Evolutionary conservation across 129 eudicot species (phyloP).

Genomic region (Erigeron canadensis): DNA sequence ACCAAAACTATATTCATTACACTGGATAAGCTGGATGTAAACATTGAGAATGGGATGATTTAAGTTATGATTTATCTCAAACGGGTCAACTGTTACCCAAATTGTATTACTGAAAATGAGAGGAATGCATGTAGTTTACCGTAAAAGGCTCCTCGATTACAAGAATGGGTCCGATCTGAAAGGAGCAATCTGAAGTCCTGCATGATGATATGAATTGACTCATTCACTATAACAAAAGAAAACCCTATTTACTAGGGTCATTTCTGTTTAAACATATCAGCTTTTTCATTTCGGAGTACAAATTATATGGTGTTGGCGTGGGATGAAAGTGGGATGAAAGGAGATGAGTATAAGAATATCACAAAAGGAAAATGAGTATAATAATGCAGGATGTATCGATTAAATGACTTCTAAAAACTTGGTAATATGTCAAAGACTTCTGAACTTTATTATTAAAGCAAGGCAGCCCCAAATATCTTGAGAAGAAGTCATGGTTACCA

Average conservation of each 20-base stretch:
- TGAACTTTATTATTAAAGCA: neutral
- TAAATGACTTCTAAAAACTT: neutral
- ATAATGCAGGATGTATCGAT: no score
- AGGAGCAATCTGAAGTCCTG: slow-evolving; percentile 92
- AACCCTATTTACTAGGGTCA: neutral
- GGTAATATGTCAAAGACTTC: neutral
- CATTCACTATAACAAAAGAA: slow-evolving; percentile 45
- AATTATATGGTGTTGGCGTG: slow-evolving; percentile 8
- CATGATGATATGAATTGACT: slow-evolving; percentile 3
- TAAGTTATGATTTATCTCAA: neutral
- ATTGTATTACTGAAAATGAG: neutral
- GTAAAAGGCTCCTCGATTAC: slow-evolving; percentile 90
- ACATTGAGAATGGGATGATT: neutral
- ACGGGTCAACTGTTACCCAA: slow-evolving; percentile 2
- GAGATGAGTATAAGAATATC: neutral
- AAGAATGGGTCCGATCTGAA: slow-evolving; percentile 89
- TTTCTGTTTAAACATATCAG: slow-evolving; percentile 4
- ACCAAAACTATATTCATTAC: no score
- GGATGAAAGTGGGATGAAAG: neutral
- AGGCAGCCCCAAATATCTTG: neutral
- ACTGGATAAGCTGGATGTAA: no score
- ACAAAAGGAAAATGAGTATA: neutral
- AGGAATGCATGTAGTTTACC: slow-evolving; percentile 36
- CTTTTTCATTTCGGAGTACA: neutral
- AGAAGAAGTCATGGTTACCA: slow-evolving; percentile 48